Evolutionary conservation across 139 green algal species (phyloP).

Genomic region (Chlamydomonas asymmetrica): DNA sequence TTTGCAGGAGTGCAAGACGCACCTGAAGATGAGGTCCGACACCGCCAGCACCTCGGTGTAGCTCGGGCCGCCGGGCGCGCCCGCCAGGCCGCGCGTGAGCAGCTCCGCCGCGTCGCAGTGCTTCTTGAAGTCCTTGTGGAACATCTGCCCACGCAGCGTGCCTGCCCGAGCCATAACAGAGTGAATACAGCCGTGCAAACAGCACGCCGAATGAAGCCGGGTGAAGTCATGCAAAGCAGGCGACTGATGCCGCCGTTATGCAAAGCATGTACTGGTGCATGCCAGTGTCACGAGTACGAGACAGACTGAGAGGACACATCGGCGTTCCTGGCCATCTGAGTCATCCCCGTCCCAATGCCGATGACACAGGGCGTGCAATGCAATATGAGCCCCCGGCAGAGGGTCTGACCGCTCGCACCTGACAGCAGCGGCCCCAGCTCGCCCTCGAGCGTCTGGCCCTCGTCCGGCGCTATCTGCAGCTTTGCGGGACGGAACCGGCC

Average conservation of each 20-base stretch:
- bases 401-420: not conserved
- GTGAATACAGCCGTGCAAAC: no score
- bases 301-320: not conserved
- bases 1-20: not conserved
- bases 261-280: slow-evolving; percentile 4
- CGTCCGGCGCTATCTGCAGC: slow-evolving; percentile 75
- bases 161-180: no score
- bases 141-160: no score
- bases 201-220: no score
- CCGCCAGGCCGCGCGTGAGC: slow-evolving; percentile 28
- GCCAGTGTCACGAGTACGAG: not conserved
- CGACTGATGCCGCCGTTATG: no score
- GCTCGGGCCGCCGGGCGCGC: no score
- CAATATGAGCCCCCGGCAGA: no score
- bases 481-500: slow-evolving; percentile 59
- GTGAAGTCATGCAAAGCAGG: no score
- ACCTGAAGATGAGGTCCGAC: slow-evolving; percentile 61
- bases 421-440: slow-evolving; percentile 62
- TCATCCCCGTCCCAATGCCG: no score
- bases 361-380: no score
- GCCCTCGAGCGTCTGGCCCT: slow-evolving; percentile 61
- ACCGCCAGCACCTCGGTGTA: slow-evolving; percentile 45
- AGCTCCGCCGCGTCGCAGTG: slow-evolving; percentile 79
- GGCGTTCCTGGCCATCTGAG: no score
- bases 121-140: slow-evolving; percentile 88